These are phyloP conservation scores for Venturia effusa DNA, from an alignment of 2,329 filamentous ascomycete species.

Conservation along the genomic window DNA sequence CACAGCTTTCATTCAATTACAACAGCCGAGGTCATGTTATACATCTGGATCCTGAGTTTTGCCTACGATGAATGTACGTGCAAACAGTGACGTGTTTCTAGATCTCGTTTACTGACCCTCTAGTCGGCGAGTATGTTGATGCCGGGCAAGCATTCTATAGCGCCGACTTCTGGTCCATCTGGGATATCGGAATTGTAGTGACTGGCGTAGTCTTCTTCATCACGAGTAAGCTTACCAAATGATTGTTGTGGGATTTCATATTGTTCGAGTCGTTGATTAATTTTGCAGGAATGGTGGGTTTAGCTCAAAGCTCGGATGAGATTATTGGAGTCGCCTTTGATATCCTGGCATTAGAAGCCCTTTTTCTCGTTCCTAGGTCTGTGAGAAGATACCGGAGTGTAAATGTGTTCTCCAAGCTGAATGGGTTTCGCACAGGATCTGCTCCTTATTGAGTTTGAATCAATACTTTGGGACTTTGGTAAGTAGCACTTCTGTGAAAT, in stretches of 20 bases:
- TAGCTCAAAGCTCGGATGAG: slow-evolving; percentile 46
- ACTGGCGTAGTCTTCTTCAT: slow-evolving; percentile 62
- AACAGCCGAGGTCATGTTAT: slow-evolving; percentile 59
- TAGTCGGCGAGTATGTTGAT: slow-evolving; percentile 57
- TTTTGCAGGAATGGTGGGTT: slow-evolving; percentile 51
- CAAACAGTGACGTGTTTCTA: neutral
- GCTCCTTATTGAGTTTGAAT: slow-evolving; percentile 74
- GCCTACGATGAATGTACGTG: slow-evolving; percentile 59
- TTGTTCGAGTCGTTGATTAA: neutral
- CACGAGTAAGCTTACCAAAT: slow-evolving; percentile 46
- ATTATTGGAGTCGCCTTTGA: slow-evolving; percentile 78
- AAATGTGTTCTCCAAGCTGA: slow-evolving; percentile 5
- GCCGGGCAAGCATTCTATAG: slow-evolving; percentile 80
- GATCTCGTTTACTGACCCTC: neutral
- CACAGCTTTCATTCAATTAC: slow-evolving; percentile 58
- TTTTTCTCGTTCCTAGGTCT: slow-evolving; percentile 72
- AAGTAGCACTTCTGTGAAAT: slow-evolving; percentile 15
- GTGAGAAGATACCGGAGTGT: slow-evolving; percentile 12
- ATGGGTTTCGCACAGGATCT: slow-evolving; percentile 46
- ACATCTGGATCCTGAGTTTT: slow-evolving; percentile 80
- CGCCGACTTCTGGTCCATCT: slow-evolving; percentile 71
- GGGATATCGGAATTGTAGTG: slow-evolving; percentile 51
- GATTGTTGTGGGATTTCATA: neutral
- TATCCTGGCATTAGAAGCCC: slow-evolving; percentile 75
- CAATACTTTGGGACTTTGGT: slow-evolving; percentile 78